phyloP scores from a whole-genome alignment of 441 rosid genomes.

The Corymbia citriodora region DNA sequence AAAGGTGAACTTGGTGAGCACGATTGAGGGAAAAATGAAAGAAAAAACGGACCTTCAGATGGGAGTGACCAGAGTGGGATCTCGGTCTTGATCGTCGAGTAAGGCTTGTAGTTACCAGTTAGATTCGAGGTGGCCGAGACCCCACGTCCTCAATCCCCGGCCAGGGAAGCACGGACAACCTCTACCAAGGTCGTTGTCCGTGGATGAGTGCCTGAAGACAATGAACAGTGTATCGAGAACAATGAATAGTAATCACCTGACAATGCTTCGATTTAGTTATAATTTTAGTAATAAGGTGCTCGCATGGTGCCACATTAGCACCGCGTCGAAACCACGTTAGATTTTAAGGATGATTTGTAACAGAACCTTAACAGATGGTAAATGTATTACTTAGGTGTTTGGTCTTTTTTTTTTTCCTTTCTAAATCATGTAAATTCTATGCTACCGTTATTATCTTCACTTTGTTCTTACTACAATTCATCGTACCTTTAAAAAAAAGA shows the following conservation, averaged over 20 bases:
- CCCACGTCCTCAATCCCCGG: background rate
- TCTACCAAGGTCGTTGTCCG: background rate
- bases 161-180: background rate
- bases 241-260: background rate
- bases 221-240: too few species aligned
- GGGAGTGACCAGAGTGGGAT: background rate
- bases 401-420: too few species aligned
- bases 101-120: background rate
- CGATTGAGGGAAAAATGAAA: background rate
- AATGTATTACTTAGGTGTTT: background rate
- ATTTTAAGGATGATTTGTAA: background rate
- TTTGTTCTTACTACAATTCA: background rate
- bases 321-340: background rate
- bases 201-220: background rate
- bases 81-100: background rate
- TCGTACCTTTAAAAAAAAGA: background rate
- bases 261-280: background rate
- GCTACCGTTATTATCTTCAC: background rate
- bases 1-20: background rate
- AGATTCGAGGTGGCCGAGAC: background rate
- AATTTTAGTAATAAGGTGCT: background rate
- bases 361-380: fast-evolving
- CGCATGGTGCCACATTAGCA: background rate
- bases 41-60: background rate
- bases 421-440: background rate